Evolutionary conservation across 495 filamentous ascomycete species (phyloP), one percentile per base, ranked within the genome.

Genomic region (Aspergillus avenaceus): DNA sequence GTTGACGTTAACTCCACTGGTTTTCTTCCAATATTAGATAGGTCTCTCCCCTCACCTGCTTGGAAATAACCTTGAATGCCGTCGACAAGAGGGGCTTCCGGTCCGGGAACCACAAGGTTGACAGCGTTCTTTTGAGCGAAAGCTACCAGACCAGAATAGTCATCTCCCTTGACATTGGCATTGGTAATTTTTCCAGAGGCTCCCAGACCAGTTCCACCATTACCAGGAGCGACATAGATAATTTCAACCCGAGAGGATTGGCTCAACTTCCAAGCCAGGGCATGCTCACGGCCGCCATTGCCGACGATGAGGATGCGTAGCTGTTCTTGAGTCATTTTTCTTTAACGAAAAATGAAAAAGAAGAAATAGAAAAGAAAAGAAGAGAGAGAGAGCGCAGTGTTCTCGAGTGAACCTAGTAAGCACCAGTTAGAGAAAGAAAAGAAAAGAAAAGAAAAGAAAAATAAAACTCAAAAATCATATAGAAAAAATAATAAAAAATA

Each of bases 241-340:
- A 65, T 65, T 52, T 73, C 65, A 45, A 76, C 76, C 32, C 77
- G 71, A 38, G 81, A 72, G 14, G 91, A 96, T 64, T 95, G 86
- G 58, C 82, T 81, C 25, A 97, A 75, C 69, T 95, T 97, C 92
- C 91, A 97, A 31, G 92, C 91, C 32, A 96, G 77, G 28, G 93
- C 90, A 74, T 97, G 90, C 70, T 98, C 93, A 59, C 93, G 81
- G 43, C 93, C 93, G 47, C 93, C 93, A 67, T 87, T 92, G 62
- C 93, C 93, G 51, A 98, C 80, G 38, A 98, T 81, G 54, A 98
- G 84, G 49, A 97, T 79, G 50, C 73, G 71, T 56, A 78, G 64
- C 59, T 65, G 65, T 63, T 76, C 73, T 60, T 67, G 65, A 46
- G 66, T 61, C 72, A 75, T 75, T 47, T 49, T 70, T n/a, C n/a